These are phyloP conservation scores for Cladosporium sp. DNA, from an alignment of 2,329 filamentous ascomycete species.

Conservation along the genomic window DNA sequence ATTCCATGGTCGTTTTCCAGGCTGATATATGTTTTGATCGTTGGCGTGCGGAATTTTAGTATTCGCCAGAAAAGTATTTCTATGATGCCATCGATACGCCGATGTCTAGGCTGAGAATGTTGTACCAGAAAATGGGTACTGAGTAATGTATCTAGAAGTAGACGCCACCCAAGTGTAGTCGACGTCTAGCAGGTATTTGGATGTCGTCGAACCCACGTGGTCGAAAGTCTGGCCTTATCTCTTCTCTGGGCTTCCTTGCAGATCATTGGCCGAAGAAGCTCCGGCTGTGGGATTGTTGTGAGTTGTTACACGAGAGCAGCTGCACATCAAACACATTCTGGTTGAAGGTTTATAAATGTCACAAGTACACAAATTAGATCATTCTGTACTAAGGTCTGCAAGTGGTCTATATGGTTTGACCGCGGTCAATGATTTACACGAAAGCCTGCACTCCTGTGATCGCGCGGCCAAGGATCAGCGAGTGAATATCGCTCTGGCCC, in stretches of 20 bases:
- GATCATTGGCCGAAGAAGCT: background rate
- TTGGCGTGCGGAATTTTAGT: background rate
- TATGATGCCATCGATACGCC: background rate
- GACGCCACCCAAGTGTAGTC: background rate
- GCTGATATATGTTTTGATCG: background rate
- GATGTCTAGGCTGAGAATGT: too few species aligned
- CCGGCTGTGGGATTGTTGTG: background rate
- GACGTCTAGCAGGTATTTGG: background rate
- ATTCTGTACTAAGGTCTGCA: background rate
- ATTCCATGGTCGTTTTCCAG: slow-evolving; percentile 2
- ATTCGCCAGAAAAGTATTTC: background rate
- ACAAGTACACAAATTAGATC: background rate
- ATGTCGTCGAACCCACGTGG: background rate
- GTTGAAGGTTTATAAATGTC: too few species aligned
- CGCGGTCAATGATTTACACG: slow-evolving; percentile 20
- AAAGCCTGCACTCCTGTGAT: slow-evolving; percentile 73
- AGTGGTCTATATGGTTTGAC: background rate
- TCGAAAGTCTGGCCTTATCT: background rate
- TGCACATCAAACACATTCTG: background rate
- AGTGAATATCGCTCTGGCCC: slow-evolving; percentile 94
- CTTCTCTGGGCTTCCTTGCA: background rate
- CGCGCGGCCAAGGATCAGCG: slow-evolving; percentile 48
- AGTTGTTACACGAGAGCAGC: background rate
- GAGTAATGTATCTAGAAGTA: background rate
- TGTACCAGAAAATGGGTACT: too few species aligned